A percentile compares a stretch with the other conserved stretches of the same genome.
Conservation (phyloP, 768 basidiomycete genomes). For the Termitomyces sp. region DNA sequence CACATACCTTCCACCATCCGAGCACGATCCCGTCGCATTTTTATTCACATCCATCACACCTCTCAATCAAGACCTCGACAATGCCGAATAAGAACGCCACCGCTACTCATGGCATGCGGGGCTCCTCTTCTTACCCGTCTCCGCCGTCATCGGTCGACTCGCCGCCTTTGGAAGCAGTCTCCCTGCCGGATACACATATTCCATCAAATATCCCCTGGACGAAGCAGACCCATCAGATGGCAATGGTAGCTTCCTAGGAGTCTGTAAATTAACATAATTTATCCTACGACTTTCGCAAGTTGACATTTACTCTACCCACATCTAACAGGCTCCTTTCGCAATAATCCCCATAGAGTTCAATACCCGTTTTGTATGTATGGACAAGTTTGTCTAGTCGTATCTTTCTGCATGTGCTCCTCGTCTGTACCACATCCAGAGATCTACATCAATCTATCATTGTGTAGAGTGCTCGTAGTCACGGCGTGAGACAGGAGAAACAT, state of each 20-base stretch:
- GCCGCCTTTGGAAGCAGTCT: conserved; percentile 18
- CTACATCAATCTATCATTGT: not conserved
- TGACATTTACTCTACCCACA: conserved; percentile 11
- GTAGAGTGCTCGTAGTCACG: no score
- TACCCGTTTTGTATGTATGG: conserved; percentile 5
- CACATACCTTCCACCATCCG: conserved; percentile 19
- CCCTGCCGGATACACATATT: conserved; percentile 14
- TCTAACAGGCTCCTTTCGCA: conserved; percentile 7
- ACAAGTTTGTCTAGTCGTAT: not conserved
- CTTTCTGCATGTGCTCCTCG: not conserved
- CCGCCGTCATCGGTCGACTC: conserved; percentile 43
- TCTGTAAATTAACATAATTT: conserved; percentile 4
- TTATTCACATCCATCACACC: conserved; percentile 5
- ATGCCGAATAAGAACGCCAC: conserved; percentile 6
- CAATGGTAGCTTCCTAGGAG: conserved; percentile 10
- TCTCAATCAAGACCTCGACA: conserved; percentile 14
- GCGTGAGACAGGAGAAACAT: no score
- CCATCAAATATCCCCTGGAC: conserved; percentile 12
- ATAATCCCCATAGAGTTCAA: conserved; percentile 10
- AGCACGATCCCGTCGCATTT: conserved; percentile 10
- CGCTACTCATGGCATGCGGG: not conserved
- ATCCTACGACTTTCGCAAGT: conserved; percentile 7
- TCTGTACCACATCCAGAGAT: not conserved
- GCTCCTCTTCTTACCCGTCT: conserved; percentile 34
- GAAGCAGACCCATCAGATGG: conserved; percentile 11